These are phyloP conservation scores for Plantago elongata DNA, from an alignment of 257 asterid genomes.

Conservation along the genomic window DNA sequence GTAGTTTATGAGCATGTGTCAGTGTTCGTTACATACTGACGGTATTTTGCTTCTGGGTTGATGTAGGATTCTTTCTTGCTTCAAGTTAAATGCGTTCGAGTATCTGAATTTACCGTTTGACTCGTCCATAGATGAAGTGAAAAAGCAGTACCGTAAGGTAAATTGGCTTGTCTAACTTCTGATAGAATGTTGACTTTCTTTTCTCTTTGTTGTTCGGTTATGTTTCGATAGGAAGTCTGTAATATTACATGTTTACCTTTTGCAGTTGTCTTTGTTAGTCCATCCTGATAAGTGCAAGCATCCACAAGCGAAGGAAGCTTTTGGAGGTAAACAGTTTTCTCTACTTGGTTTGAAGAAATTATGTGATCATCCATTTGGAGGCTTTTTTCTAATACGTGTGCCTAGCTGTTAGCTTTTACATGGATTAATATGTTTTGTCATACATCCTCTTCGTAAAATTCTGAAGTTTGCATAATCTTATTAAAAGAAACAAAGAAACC, in stretches of 20 bases:
- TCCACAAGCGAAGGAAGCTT: constrained; percentile 98
- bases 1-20: neutral
- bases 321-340: constrained; percentile 58
- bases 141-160: constrained; percentile 94
- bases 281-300: constrained; percentile 99
- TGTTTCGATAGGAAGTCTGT: constrained; percentile 15
- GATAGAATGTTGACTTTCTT: neutral
- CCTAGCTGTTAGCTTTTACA: neutral
- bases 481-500: no score
- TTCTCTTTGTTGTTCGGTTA: constrained; percentile 9
- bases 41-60: constrained; percentile 22
- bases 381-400: neutral
- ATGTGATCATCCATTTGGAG: neutral
- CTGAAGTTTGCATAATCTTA: no score
- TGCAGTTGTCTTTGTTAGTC: constrained; percentile 89
- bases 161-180: constrained; percentile 7
- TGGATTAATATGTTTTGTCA: no score
- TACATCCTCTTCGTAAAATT: no score
- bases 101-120: constrained; percentile 79
- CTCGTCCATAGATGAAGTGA: constrained; percentile 71
- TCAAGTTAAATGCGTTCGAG: constrained; percentile 93
- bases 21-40: constrained; percentile 11
- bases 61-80: constrained; percentile 94
- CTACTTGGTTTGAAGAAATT: constrained; percentile 18
- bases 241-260: constrained; percentile 18